Conservation (phyloP, 176 grass and related monocot genomes). For the Avena sativa region DNA sequence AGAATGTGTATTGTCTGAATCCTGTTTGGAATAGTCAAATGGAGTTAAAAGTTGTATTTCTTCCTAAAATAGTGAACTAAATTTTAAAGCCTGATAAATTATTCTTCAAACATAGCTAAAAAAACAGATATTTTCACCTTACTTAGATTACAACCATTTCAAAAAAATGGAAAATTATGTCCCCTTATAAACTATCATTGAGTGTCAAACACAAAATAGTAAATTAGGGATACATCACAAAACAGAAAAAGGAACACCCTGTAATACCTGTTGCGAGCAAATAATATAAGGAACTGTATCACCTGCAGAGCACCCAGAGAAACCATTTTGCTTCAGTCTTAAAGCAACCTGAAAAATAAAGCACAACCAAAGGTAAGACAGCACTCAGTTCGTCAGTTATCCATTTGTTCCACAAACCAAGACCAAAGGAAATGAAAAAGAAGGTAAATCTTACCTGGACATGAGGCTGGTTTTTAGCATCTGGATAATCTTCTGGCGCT, state of each 20-base stretch:
- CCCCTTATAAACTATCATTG: not conserved
- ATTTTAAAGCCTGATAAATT: conserved; percentile 38
- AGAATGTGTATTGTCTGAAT: conserved; percentile 59
- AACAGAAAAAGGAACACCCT: conserved; percentile 21
- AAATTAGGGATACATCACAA: conserved; percentile 1
- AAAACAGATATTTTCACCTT: not conserved
- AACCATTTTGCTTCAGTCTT: conserved; percentile 93
- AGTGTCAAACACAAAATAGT: conserved; percentile 28
- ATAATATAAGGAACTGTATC: conserved; percentile 97
- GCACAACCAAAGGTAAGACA: conserved; percentile 17
- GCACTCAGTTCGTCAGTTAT: not conserved
- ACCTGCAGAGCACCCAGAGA: conserved; percentile 82
- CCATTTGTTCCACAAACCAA: not conserved
- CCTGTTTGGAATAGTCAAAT: conserved; percentile 52
- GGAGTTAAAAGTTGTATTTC: not conserved
- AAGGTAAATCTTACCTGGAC: conserved; percentile 73
- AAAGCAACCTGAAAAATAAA: conserved; percentile 74
- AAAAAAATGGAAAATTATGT: not conserved
- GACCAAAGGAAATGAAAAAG: conserved; percentile 18
- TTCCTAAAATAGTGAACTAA: conserved; percentile 21
- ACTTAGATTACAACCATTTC: conserved; percentile 21
- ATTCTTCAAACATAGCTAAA: conserved; percentile 37
- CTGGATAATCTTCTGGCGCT: conserved; percentile 92
- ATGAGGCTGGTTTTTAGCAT: conserved; percentile 99
- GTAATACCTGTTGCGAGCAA: conserved; percentile 80